These are phyloP conservation scores for Tolypocladium nubicola DNA, from an alignment of 2,329 filamentous ascomycete species.

Conservation along the genomic window DNA sequence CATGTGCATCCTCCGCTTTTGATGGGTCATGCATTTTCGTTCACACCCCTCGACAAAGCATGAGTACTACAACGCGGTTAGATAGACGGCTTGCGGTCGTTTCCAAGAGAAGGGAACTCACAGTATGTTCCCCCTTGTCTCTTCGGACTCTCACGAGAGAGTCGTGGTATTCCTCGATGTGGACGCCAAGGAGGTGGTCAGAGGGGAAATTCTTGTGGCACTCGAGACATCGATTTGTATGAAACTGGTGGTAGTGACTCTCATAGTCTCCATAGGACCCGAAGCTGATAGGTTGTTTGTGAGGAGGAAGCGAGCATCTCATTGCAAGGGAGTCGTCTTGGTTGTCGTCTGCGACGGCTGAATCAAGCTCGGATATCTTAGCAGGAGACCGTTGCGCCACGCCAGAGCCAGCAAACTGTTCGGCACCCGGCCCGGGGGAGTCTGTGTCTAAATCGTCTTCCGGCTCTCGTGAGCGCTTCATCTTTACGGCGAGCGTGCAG, in stretches of 20 bases:
- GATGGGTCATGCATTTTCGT: slow-evolving; percentile 68
- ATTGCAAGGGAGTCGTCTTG: slow-evolving; percentile 41
- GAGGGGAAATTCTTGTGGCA: slow-evolving; percentile 86
- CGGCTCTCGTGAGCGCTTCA: slow-evolving; percentile 54
- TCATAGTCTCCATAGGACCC: slow-evolving; percentile 72
- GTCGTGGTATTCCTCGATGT: slow-evolving; percentile 89
- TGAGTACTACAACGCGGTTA: slow-evolving; percentile 46
- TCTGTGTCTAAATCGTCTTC: slow-evolving; percentile 33
- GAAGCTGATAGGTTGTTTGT: slow-evolving; percentile 62
- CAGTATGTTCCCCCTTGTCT: slow-evolving; percentile 78
- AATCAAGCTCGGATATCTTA: slow-evolving; percentile 54
- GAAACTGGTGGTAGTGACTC: slow-evolving; percentile 69
- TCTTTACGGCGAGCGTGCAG: slow-evolving; percentile 18
- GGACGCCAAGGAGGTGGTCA: slow-evolving; percentile 65
- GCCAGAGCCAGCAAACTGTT: not conserved
- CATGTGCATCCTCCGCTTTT: slow-evolving; percentile 78
- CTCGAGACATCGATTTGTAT: slow-evolving; percentile 75
- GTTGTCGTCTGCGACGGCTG: slow-evolving; percentile 20
- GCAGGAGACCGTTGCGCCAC: slow-evolving; percentile 18
- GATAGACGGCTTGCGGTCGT: not conserved
- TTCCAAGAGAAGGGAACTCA: slow-evolving; percentile 29
- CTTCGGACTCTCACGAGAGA: slow-evolving; percentile 60
- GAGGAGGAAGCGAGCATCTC: slow-evolving; percentile 73
- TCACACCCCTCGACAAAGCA: slow-evolving; percentile 90
- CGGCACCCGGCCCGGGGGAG: slow-evolving; percentile 9